phyloP scores from a whole-genome alignment of 441 rosid species.

The Populus hybrid region DNA sequence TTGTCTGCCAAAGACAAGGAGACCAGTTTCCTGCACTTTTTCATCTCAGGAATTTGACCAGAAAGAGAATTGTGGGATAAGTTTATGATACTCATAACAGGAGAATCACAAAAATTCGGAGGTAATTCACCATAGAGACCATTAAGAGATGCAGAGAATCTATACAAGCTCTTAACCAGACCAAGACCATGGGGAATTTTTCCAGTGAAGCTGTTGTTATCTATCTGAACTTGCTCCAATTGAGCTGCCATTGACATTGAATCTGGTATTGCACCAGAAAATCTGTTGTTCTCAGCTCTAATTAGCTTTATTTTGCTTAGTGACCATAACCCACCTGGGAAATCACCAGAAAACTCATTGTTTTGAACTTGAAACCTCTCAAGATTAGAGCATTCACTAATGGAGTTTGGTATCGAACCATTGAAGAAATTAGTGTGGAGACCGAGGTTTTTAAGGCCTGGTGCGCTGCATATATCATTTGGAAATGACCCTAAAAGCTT shows the following conservation, averaged over 20 bases:
- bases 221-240: slow-evolving; percentile 65
- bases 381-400: slow-evolving; percentile 51
- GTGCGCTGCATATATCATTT: slow-evolving; percentile 51
- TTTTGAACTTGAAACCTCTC: slow-evolving; percentile 60
- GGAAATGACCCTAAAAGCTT: slow-evolving; percentile 64
- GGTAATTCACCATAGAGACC: slow-evolving; percentile 59
- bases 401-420: slow-evolving; percentile 63
- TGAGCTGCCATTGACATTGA: slow-evolving; percentile 53
- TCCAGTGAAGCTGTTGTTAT: slow-evolving; percentile 66
- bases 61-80: slow-evolving; percentile 61
- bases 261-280: slow-evolving; percentile 65
- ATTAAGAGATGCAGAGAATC: slow-evolving; percentile 65
- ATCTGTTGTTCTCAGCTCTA: slow-evolving; percentile 53
- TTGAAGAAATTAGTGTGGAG: slow-evolving; percentile 55
- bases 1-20: slow-evolving; percentile 55
- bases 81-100: slow-evolving; percentile 38
- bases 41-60: slow-evolving; percentile 54
- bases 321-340: slow-evolving; percentile 66
- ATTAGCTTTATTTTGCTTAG: slow-evolving; percentile 44
- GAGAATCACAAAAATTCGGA: slow-evolving; percentile 50
- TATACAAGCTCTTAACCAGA: slow-evolving; percentile 55
- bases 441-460: slow-evolving; percentile 50
- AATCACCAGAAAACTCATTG: slow-evolving; percentile 71
- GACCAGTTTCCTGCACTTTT: slow-evolving; percentile 55
- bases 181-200: slow-evolving; percentile 50